phyloP scores from a whole-genome alignment of 768 basidiomycete genomes.

The Coprinellus micaceus region DNA sequence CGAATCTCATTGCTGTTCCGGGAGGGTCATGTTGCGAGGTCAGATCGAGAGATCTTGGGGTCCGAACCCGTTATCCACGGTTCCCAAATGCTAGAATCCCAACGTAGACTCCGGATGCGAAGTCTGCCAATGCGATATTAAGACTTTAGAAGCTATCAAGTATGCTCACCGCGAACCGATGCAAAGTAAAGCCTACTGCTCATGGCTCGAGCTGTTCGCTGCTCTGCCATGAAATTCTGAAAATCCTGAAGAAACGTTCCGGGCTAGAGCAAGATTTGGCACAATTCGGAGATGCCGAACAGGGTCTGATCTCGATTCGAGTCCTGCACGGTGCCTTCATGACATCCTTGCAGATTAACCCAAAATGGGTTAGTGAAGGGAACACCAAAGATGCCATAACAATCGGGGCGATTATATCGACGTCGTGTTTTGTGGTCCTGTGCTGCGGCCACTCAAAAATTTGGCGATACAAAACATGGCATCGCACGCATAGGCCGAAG shows the following conservation, averaged over 20 bases:
- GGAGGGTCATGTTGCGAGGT: neutral
- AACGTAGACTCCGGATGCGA: conserved; percentile 18
- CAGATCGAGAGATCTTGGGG: conserved; percentile 25
- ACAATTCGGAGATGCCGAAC: conserved; percentile 31
- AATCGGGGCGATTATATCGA: conserved; percentile 20
- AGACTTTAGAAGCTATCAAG: conserved; percentile 27
- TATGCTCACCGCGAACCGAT: conserved; percentile 29
- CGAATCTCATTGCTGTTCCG: neutral
- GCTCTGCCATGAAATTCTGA: conserved; percentile 34
- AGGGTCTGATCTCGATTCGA: conserved; percentile 31
- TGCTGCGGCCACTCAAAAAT: conserved; percentile 7
- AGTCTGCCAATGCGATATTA: conserved; percentile 11
- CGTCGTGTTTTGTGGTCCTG: conserved; percentile 1
- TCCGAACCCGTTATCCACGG: conserved; percentile 43
- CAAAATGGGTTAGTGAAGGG: conserved; percentile 40
- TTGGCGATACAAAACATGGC: neutral
- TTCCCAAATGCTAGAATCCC: conserved; percentile 34
- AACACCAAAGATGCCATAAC: conserved; percentile 31
- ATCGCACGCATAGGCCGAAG: neutral
- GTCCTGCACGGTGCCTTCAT: conserved; percentile 39
- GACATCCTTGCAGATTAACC: conserved; percentile 31
- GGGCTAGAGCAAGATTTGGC: conserved; percentile 17
- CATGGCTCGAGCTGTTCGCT: conserved; percentile 30
- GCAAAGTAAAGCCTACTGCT: conserved; percentile 23
- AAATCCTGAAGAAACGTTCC: conserved; percentile 22